Conservation (phyloP, 257 asterid species). For the Capsicum baccatum region DNA sequence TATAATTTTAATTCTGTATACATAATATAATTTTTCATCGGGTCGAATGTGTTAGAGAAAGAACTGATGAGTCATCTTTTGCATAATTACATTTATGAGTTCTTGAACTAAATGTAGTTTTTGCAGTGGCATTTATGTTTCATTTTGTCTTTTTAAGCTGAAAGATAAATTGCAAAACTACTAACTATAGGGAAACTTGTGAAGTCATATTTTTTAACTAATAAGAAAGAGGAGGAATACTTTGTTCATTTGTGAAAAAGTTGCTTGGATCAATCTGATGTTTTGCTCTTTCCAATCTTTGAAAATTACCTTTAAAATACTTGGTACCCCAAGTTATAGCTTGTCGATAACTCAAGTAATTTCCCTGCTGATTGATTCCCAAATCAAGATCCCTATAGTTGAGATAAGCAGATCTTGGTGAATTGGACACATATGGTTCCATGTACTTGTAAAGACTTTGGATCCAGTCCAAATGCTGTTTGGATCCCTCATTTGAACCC, state of each 20-base stretch:
- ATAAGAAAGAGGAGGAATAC: conserved; percentile 32
- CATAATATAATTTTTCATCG: no score
- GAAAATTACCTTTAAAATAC: conserved; percentile 34
- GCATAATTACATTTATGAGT: no score
- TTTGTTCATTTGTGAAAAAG: conserved; percentile 42
- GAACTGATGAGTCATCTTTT: no score
- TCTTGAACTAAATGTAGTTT: not conserved
- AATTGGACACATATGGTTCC: conserved; percentile 36
- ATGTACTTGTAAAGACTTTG: conserved; percentile 29
- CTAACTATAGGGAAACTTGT: not conserved
- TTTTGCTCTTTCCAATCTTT: conserved; percentile 36
- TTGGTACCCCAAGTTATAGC: conserved; percentile 38
- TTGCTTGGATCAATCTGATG: conserved; percentile 36
- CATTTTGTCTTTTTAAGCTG: not conserved
- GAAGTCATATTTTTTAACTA: not conserved
- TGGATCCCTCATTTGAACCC: conserved; percentile 29
- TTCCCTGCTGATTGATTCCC: conserved; percentile 29
- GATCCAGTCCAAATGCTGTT: conserved; percentile 27
- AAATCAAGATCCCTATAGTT: conserved; percentile 46
- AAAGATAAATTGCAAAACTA: not conserved
- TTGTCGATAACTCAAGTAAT: conserved; percentile 30
- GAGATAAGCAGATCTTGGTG: conserved; percentile 35
- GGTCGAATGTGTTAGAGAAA: no score
- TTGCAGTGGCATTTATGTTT: not conserved
- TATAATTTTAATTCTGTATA: no score